phyloP scores from a whole-genome alignment of 129 eudicot species.

The Silybum marianum region DNA sequence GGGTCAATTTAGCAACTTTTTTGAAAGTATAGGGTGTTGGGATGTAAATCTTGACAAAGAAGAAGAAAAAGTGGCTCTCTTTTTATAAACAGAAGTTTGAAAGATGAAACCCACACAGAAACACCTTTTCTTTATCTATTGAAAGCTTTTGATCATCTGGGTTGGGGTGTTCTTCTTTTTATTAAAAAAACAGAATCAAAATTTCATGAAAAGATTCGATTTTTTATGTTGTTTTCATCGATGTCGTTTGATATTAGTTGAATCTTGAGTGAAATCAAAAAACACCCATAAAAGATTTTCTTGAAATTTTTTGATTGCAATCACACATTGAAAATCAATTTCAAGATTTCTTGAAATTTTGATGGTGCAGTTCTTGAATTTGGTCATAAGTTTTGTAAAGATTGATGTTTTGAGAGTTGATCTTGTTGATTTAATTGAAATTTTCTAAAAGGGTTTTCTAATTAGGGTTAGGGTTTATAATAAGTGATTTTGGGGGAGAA shows the following conservation, averaged over 20 bases:
- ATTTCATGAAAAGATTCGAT: conserved; percentile 28
- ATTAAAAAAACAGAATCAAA: conserved; percentile 36
- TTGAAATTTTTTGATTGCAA: conserved; percentile 6
- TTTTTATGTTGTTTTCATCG: conserved; percentile 33
- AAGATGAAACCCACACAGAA: conserved; percentile 29
- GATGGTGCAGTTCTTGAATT: conserved; percentile 37
- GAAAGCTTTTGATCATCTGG: conserved; percentile 20
- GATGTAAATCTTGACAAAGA: conserved; percentile 20
- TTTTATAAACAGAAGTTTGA: conserved; percentile 49
- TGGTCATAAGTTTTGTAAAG: conserved; percentile 18
- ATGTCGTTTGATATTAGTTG: conserved; percentile 76
- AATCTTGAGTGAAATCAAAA: conserved; percentile 17
- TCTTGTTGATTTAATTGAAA: conserved; percentile 22
- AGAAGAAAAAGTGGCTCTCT: conserved; percentile 25
- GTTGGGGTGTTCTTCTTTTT: conserved; percentile 31
- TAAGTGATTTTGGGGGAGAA: conserved; percentile 31
- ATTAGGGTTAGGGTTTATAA: neutral
- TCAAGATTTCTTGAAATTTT: conserved; percentile 21
- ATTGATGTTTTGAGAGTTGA: conserved; percentile 19
- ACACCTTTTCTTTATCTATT: conserved; percentile 23
- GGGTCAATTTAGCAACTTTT: neutral
- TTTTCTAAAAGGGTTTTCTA: neutral
- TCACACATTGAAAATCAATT: neutral
- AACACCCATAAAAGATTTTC: conserved; percentile 25
- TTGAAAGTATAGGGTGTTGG: neutral